These are phyloP conservation scores for Saccharomyces paradoxus DNA, from an alignment of 805 yeast species.

Conservation along the genomic window DNA sequence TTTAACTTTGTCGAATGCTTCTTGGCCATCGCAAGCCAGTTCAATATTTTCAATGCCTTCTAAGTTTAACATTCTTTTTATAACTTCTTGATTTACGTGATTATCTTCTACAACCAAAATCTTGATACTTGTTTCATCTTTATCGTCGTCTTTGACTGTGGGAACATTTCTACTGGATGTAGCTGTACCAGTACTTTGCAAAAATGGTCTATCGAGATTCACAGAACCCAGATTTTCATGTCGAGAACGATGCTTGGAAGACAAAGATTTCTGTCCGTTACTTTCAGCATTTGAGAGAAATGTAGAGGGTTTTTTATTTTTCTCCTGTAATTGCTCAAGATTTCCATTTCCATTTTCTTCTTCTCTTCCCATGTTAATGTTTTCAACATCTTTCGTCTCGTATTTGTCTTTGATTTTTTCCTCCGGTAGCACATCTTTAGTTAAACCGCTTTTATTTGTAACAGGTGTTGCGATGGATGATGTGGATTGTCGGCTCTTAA, in stretches of 20 bases:
- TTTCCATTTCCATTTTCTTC: neutral
- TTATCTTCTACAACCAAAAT: conserved; percentile 93
- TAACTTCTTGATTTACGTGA: conserved; percentile 87
- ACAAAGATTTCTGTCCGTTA: neutral
- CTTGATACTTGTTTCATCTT: conserved; percentile 12
- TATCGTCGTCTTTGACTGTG: neutral
- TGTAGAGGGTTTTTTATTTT: neutral
- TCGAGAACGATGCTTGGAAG: neutral
- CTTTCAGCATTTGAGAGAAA: neutral
- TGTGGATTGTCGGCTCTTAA: conserved; percentile 15
- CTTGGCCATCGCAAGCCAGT: conserved; percentile 85
- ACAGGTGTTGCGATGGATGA: conserved; percentile 12
- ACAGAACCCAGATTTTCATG: conserved; percentile 10
- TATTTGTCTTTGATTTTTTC: neutral
- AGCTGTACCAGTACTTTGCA: conserved; percentile 37
- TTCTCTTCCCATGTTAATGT: conserved; percentile 3
- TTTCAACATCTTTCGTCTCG: conserved; percentile 1
- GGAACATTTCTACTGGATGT: conserved; percentile 20
- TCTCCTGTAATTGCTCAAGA: neutral
- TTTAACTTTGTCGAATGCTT: conserved; percentile 65
- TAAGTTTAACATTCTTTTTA: conserved; percentile 73
- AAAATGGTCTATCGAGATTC: conserved; percentile 27
- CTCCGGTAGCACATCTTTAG: neutral
- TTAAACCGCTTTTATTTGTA: neutral
- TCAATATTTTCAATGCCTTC: conserved; percentile 71